Conservation (phyloP, 2,329 filamentous ascomycete species). For the Penicillium freii region DNA sequence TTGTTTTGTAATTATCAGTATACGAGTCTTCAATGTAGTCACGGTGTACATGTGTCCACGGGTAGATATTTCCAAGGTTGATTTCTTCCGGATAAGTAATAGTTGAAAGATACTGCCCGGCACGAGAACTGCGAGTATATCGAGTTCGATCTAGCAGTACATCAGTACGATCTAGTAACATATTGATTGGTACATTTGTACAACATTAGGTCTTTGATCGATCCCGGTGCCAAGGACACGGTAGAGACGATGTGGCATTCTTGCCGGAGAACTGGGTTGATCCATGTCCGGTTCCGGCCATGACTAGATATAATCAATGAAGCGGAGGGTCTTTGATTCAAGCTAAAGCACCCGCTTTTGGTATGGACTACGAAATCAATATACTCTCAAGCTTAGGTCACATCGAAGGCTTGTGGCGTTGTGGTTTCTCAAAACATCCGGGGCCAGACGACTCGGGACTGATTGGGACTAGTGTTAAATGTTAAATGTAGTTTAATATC, state of each 20-base stretch:
- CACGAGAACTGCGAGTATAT: neutral
- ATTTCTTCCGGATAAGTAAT: neutral
- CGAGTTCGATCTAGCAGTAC: neutral
- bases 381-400: neutral
- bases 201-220: neutral
- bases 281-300: neutral
- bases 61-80: no score
- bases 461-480: neutral
- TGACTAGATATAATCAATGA: neutral
- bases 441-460: neutral
- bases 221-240: neutral
- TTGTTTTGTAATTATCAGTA: neutral
- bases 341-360: neutral
- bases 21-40: neutral
- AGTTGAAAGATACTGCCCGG: neutral
- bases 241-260: neutral
- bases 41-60: neutral
- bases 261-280: neutral
- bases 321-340: neutral
- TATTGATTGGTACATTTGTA: neutral
- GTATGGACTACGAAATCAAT: neutral
- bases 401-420: slow-evolving; percentile 2
- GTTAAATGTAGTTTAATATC: neutral
- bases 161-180: neutral
- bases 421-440: neutral